A percentile compares a stretch with the other conserved stretches of the same genome.
Conservation (phyloP, 257 asterid species). For the Solanum rostratum region DNA sequence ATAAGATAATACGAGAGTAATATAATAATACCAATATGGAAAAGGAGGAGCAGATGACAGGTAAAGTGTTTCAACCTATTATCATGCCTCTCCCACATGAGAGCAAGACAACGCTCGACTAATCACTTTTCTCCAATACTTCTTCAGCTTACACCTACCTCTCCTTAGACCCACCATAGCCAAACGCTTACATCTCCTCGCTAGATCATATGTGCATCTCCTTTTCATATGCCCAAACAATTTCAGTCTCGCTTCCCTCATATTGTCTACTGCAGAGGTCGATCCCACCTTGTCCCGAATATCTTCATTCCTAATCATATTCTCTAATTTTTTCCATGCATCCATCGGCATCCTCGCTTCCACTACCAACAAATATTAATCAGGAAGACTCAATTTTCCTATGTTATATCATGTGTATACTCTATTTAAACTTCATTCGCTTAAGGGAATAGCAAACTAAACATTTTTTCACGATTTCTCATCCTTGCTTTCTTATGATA, state of each 20-base stretch:
- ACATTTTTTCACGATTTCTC: neutral
- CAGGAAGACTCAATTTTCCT: neutral
- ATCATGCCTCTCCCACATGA: neutral
- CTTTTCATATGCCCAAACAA: neutral
- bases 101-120: neutral
- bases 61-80: neutral
- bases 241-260: neutral
- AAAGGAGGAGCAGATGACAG: neutral
- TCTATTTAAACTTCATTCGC: neutral
- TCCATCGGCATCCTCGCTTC: neutral
- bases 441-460: neutral
- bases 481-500: neutral
- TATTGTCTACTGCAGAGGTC: too few species aligned
- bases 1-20: neutral
- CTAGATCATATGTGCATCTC: neutral
- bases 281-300: too few species aligned
- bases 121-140: neutral
- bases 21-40: neutral
- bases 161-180: neutral
- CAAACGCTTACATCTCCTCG: neutral
- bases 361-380: neutral
- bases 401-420: neutral
- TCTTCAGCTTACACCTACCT: neutral
- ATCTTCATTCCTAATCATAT: too few species aligned
- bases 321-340: too few species aligned